Evolutionary conservation across 2,329 filamentous ascomycete species (phyloP).

Genomic region (Byssochlamys sp.): DNA sequence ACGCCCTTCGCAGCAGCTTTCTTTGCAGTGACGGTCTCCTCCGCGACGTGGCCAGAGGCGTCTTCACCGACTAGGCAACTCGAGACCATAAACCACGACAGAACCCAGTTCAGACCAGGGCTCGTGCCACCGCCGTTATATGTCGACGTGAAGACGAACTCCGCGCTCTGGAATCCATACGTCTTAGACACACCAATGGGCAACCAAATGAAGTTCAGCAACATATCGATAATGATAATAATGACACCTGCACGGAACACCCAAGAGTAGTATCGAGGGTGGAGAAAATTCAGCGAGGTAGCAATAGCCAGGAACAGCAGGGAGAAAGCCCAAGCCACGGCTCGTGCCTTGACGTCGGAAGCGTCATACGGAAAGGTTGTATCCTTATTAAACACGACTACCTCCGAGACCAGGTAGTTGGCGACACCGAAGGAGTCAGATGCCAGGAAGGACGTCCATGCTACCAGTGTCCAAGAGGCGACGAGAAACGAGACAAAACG

Average conservation of each 20-base stretch:
- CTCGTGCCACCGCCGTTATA: constrained; percentile 9
- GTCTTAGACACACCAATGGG: constrained; percentile 36
- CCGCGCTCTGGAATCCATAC: constrained; percentile 37
- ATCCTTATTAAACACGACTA: constrained; percentile 29
- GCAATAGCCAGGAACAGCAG: constrained; percentile 21
- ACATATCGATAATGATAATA: constrained; percentile 36
- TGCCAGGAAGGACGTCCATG: constrained; percentile 39
- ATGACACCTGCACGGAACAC: constrained; percentile 36
- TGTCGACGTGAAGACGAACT: constrained; percentile 26
- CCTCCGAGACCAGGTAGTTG: constrained; percentile 23
- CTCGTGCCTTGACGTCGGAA: constrained; percentile 33
- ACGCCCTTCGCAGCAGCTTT: constrained; percentile 20
- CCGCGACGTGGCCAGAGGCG: constrained; percentile 21
- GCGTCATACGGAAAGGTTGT: constrained; percentile 31
- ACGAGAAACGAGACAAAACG: constrained; percentile 39
- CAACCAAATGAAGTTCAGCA: constrained; percentile 40
- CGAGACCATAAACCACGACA: constrained; percentile 18
- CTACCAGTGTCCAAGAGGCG: constrained; percentile 48
- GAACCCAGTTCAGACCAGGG: constrained; percentile 20
- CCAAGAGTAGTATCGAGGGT: constrained; percentile 30
- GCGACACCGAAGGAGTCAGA: constrained; percentile 18
- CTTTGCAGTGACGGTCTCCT: constrained; percentile 21
- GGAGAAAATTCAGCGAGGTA: constrained; percentile 24
- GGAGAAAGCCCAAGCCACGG: constrained; percentile 36
- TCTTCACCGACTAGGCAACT: constrained; percentile 21